phyloP scores from a whole-genome alignment of 2,329 filamentous ascomycete species.

The Scortechinia acanthostroma region DNA sequence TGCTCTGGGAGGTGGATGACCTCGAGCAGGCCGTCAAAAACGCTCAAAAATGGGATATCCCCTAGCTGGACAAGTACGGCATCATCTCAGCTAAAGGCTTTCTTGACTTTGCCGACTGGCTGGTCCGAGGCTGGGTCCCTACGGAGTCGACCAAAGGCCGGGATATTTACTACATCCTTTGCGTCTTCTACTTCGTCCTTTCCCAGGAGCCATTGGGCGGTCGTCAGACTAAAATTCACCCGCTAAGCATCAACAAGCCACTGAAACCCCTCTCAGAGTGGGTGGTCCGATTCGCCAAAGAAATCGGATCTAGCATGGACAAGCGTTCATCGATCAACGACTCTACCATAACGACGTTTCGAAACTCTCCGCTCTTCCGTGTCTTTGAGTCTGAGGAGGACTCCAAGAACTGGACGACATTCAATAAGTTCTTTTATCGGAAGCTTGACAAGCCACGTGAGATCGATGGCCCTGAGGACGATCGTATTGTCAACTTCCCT shows the following conservation, averaged over 20 bases:
- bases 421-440: conserved; percentile 31
- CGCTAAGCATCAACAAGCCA: conserved; percentile 13
- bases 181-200: conserved; percentile 30
- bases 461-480: conserved; percentile 15
- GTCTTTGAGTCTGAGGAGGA: conserved; percentile 20
- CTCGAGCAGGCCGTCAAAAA: background rate
- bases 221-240: conserved; percentile 17
- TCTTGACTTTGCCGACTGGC: conserved; percentile 10
- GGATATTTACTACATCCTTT: conserved; percentile 24
- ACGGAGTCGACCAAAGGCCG: conserved; percentile 20
- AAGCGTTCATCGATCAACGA: conserved; percentile 18
- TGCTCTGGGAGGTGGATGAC: background rate
- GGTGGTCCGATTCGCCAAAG: conserved; percentile 25
- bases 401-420: conserved; percentile 19
- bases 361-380: conserved; percentile 16
- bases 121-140: conserved; percentile 20
- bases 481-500: conserved; percentile 19
- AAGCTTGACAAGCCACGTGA: conserved; percentile 22
- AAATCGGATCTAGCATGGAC: conserved; percentile 24
- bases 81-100: conserved; percentile 16
- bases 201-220: conserved; percentile 17
- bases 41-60: background rate
- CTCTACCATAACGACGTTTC: conserved; percentile 18
- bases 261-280: conserved; percentile 23
- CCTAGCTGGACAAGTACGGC: background rate